These are phyloP conservation scores for Rutstroemia sp. DNA, from an alignment of 2,329 filamentous ascomycete species.

Conservation along the genomic window DNA sequence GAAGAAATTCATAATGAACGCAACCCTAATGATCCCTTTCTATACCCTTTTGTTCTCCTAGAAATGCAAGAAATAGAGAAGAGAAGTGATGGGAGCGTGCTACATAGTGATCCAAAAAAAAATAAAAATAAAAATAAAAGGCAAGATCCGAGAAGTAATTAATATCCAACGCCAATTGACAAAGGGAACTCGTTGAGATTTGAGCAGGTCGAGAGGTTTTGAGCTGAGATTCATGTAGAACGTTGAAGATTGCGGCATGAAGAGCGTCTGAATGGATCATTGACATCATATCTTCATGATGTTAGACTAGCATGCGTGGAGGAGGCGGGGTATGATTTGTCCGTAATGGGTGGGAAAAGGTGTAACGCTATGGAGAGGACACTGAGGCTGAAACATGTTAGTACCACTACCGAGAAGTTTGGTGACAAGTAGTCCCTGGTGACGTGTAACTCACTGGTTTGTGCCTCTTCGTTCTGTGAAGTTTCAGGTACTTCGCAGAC, in stretches of 20 bases:
- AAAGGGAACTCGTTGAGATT: too few relatives aligned
- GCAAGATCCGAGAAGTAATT: too few relatives aligned
- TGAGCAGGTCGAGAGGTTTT: neutral
- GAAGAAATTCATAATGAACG: too few relatives aligned
- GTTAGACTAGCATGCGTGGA: neutral
- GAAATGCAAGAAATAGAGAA: too few relatives aligned
- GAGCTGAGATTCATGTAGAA: neutral
- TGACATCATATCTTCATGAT: neutral
- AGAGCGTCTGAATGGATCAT: neutral
- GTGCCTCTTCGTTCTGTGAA: neutral
- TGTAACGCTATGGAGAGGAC: neutral
- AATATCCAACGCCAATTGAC: too few relatives aligned
- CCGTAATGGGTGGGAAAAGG: neutral
- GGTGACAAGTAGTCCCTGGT: neutral
- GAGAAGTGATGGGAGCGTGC: too few relatives aligned
- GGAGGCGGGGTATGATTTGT: neutral
- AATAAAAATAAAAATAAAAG: too few relatives aligned
- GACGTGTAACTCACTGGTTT: neutral
- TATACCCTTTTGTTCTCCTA: too few relatives aligned
- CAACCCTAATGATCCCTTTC: too few relatives aligned
- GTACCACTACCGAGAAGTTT: neutral
- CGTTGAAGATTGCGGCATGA: neutral
- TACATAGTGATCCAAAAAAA: too few relatives aligned
- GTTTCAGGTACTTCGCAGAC: constrained; percentile 12
- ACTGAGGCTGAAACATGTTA: neutral